Percentiles rank a stretch among this genome's conserved stretches.
Evolutionary conservation across 78 protist species (phyloP).

Genomic region (Chrysochromulina tobinii): DNA sequence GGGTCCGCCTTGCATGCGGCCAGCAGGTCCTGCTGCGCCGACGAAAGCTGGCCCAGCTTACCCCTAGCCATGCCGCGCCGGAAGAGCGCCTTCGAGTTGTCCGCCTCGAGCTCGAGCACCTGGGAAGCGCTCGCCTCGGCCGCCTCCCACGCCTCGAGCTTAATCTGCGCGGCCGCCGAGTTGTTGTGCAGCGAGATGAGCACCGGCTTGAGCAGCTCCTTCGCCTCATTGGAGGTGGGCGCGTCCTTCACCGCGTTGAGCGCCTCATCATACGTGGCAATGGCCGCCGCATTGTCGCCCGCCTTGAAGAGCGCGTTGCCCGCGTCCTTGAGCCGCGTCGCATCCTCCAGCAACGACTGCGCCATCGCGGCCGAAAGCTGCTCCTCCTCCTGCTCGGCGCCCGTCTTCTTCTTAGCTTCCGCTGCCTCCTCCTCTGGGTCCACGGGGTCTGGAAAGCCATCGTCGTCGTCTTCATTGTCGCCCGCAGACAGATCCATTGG

Average conservation of each 20-base stretch:
- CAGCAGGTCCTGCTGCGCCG: too few relatives aligned
- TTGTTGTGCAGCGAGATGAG: background rate
- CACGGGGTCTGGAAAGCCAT: too few relatives aligned
- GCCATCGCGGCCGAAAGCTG: too few relatives aligned
- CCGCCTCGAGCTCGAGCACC: background rate
- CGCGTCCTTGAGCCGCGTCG: background rate
- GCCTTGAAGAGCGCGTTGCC: background rate
- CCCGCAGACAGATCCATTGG: too few relatives aligned
- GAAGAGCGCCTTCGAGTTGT: slow-evolving; percentile 17
- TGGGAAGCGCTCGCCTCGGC: background rate
- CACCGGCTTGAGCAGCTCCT: background rate
- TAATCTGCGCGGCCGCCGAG: background rate
- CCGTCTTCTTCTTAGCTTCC: too few relatives aligned
- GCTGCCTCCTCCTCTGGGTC: too few relatives aligned
- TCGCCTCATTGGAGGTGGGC: background rate
- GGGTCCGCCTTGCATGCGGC: too few relatives aligned
- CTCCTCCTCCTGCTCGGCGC: too few relatives aligned
- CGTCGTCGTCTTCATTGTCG: too few relatives aligned
- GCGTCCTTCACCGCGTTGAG: background rate
- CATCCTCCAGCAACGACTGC: background rate
- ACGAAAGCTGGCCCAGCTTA: too few relatives aligned
- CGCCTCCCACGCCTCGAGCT: background rate
- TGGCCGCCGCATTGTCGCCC: background rate
- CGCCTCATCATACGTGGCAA: background rate
- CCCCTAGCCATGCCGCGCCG: slow-evolving; percentile 25